A percentile compares a stretch with the other conserved stretches of the same genome.
These are phyloP conservation scores for Colletotrichum liriopes DNA, from an alignment of 2,329 filamentous ascomycete species.

Conservation along the genomic window DNA sequence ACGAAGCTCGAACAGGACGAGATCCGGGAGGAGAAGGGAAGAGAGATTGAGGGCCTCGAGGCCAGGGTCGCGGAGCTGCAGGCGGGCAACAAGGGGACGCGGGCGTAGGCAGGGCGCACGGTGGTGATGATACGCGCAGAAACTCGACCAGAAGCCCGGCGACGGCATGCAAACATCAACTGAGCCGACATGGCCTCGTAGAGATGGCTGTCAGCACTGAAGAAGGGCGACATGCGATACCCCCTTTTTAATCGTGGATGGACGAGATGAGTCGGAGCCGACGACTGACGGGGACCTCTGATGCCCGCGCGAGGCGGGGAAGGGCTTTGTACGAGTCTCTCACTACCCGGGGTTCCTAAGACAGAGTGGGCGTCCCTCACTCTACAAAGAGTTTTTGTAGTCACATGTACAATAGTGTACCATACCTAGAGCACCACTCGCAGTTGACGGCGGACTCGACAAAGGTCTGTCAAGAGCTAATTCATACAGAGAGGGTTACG, in stretches of 20 bases:
- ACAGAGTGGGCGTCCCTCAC: not conserved
- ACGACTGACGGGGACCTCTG: not conserved
- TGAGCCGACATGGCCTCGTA: not conserved
- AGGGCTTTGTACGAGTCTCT: not conserved
- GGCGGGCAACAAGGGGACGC: slow-evolving; percentile 13
- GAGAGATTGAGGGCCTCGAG: slow-evolving; percentile 56
- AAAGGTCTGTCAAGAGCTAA: not conserved
- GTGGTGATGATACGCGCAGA: not conserved
- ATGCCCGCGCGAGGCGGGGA: not conserved
- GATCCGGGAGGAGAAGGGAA: slow-evolving; percentile 65
- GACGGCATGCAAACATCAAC: not conserved
- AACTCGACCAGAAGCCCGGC: not conserved
- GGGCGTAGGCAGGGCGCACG: not conserved
- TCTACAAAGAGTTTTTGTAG: too few relatives aligned
- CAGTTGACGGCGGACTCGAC: too few relatives aligned
- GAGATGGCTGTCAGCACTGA: not conserved
- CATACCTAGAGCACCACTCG: not conserved
- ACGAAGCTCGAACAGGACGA: slow-evolving; percentile 82
- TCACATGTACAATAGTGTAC: slow-evolving; percentile 4
- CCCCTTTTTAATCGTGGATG: not conserved
- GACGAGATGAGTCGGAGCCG: not conserved
- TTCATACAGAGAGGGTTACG: not conserved
- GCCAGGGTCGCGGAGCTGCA: slow-evolving; percentile 55
- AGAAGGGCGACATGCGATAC: not conserved
- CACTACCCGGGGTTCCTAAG: not conserved